phyloP scores from a whole-genome alignment of 2,329 filamentous ascomycete species.

The Fusarium vanettenii region DNA sequence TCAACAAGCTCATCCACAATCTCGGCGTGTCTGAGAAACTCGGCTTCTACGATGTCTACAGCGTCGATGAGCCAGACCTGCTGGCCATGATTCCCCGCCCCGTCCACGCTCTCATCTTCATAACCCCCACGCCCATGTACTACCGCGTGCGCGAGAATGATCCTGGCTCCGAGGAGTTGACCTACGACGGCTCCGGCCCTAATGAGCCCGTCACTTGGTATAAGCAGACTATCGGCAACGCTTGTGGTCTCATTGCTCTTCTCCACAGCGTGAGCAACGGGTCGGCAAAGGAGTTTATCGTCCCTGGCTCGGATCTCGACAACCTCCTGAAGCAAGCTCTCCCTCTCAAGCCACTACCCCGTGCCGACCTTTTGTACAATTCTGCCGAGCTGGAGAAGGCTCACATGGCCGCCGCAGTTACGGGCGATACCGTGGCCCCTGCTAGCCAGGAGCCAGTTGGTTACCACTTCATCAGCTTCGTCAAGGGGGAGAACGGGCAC shows the following conservation, averaged over 20 bases:
- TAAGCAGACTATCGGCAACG: conserved; percentile 85
- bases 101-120: conserved; percentile 80
- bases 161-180: conserved; percentile 38
- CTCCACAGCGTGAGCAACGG: conserved; percentile 81
- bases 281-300: conserved; percentile 65
- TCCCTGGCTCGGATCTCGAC: conserved; percentile 64
- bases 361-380: conserved; percentile 78
- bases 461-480: conserved; percentile 85
- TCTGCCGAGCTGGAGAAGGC: conserved; percentile 77
- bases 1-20: conserved; percentile 76
- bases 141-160: conserved; percentile 53
- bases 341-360: conserved; percentile 66
- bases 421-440: conserved; percentile 76
- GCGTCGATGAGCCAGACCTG: conserved; percentile 81
- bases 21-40: conserved; percentile 77
- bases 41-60: conserved; percentile 85
- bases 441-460: conserved; percentile 70
- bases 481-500: conserved; percentile 71
- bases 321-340: conserved; percentile 71
- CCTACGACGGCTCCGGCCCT: conserved; percentile 48
- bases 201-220: conserved; percentile 82
- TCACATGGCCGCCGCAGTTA: conserved; percentile 75
- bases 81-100: conserved; percentile 79
- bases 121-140: conserved; percentile 72
- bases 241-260: conserved; percentile 83